Percentiles rank a stretch among this genome's conserved stretches.
These are phyloP conservation scores for Diaporthe humulicola DNA, from an alignment of 2,329 filamentous ascomycete species.

Conservation along the genomic window DNA sequence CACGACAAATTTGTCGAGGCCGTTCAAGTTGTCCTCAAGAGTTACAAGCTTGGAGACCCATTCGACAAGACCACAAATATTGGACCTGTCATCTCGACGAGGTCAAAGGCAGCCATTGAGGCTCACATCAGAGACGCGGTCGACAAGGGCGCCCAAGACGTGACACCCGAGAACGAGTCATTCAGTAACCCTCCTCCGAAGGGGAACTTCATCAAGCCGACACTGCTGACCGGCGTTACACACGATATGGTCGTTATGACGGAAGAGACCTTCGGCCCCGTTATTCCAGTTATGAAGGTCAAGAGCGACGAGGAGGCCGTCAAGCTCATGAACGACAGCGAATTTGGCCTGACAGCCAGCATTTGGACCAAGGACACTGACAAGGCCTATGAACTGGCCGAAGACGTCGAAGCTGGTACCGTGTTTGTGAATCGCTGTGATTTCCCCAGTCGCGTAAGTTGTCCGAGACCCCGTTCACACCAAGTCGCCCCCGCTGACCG, in stretches of 20 bases:
- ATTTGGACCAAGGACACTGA: constrained; percentile 94
- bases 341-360: constrained; percentile 94
- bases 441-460: constrained; percentile 86
- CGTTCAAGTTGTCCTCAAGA: constrained; percentile 82
- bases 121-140: constrained; percentile 87
- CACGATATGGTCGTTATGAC: constrained; percentile 92
- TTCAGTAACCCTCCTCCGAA: constrained; percentile 80
- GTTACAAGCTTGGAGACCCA: constrained; percentile 91
- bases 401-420: constrained; percentile 90
- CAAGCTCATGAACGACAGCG: constrained; percentile 91
- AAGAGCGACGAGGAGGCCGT: constrained; percentile 85
- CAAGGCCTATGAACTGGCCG: constrained; percentile 80
- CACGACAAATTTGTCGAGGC: constrained; percentile 86
- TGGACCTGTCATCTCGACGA: constrained; percentile 88
- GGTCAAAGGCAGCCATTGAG: constrained; percentile 81
- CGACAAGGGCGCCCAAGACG: constrained; percentile 84
- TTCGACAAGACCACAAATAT: constrained; percentile 83
- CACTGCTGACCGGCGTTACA: constrained; percentile 81
- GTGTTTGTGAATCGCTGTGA: constrained; percentile 97
- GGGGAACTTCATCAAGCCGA: constrained; percentile 91
- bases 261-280: constrained; percentile 94
- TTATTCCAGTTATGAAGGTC: constrained; percentile 92
- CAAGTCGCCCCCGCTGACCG: constrained; percentile 42
- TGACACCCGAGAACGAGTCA: constrained; percentile 84
- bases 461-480: constrained; percentile 35